These are phyloP conservation scores for Datura wrightii DNA, from an alignment of 257 asterid genomes.

Conservation along the genomic window DNA sequence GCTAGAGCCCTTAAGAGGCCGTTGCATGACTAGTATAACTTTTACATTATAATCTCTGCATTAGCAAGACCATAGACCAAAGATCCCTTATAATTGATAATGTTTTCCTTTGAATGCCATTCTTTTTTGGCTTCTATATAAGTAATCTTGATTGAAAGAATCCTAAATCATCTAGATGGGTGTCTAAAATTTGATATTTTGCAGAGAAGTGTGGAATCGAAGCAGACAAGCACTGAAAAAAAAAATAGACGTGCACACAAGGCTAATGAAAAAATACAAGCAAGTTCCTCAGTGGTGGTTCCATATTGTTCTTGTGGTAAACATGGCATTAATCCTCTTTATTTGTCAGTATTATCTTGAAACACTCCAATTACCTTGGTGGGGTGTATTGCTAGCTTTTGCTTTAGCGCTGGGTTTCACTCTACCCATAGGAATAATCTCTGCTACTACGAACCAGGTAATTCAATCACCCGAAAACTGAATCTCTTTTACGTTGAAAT, in stretches of 20 bases:
- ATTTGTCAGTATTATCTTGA: slow-evolving; percentile 40
- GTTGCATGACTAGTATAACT: not conserved
- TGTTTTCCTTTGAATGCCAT: not conserved
- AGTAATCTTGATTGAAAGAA: not conserved
- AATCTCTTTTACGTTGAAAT: not conserved
- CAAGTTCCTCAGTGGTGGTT: slow-evolving; percentile 70
- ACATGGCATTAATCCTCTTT: slow-evolving; percentile 41
- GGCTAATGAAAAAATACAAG: slow-evolving; percentile 57
- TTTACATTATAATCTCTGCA: not conserved
- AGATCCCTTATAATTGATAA: not conserved
- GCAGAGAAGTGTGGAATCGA: slow-evolving; percentile 51
- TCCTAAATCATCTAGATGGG: not conserved
- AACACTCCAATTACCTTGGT: slow-evolving; percentile 63
- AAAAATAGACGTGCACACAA: slow-evolving; percentile 52
- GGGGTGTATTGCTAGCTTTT: slow-evolving; percentile 64
- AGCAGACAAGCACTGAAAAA: slow-evolving; percentile 33
- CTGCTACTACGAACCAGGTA: slow-evolving; percentile 72
- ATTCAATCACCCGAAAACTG: not conserved
- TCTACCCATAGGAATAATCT: slow-evolving; percentile 61
- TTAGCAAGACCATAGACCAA: not conserved
- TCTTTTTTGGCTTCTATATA: not conserved
- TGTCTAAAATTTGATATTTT: not conserved
- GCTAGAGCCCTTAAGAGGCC: not conserved
- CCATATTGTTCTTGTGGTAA: slow-evolving; percentile 41
- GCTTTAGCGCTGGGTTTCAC: slow-evolving; percentile 53